Base-by-base conservation (phyloP, 345 rosid species). In the Aquilaria sinensis region DNA sequence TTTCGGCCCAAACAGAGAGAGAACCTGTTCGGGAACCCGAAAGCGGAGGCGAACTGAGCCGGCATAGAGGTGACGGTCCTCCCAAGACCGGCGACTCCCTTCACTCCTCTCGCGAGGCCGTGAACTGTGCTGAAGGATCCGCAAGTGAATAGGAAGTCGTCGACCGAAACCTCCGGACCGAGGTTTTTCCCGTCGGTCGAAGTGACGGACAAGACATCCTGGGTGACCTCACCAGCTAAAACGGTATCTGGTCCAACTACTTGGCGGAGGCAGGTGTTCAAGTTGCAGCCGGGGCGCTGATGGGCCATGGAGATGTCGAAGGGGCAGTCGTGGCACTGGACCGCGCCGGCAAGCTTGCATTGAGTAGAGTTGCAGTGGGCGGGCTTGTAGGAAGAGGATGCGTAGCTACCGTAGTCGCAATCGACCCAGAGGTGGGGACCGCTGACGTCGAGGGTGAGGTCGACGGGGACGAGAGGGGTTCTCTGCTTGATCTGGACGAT, bases 401-500 rank as follows among this genome's bases (percentile, higher is more conserved):
- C 23, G 32, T 68, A 65, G 33, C 77, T 81, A 61, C 64, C 63
- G 5, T 67, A 30, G 2, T 78, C 76, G 16, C 88, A 81, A 63
- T 84, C 86, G 32, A 81, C 83, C 94, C 94, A 89, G 0, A 80
- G 64, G 60, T 51, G 49, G 13, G 67, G 83, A 31, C 94, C 96
- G 2, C 89, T 88, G 2, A 87, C 80, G 52, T 89, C 89, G 31
- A 85, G 65, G n/a, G 77, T 81, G 1, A 83, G 72, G 54, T 60
- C 62, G 9, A 76, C 70, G 10, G 85, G 70, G n/a, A 80, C 72
- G 10, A 64, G 78, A 12, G 89, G 91, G 6, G 89, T 83, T 32
- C 94, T 72, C 67, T 81, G 91, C 32, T 63, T 62, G 41, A 89
- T 72, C 14, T 57, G 57, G 46, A 94, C 78, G 15, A 79, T 37